Conservation (phyloP, 2,329 filamentous ascomycete species). For the Xylariaceae sp. region DNA sequence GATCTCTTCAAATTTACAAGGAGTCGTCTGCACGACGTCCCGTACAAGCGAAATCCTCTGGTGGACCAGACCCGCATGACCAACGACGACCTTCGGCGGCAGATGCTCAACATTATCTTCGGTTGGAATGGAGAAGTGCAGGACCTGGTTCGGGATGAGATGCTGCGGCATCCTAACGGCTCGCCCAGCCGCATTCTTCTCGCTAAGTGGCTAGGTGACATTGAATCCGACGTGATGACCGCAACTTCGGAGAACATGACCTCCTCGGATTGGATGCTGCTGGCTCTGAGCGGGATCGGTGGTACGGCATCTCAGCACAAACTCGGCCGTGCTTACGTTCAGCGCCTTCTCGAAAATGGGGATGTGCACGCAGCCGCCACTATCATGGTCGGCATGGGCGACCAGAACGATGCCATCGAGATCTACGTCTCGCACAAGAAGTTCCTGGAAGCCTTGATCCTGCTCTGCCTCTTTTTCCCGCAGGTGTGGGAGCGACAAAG, state of each 20-base stretch:
- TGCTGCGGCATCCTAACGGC: conserved; percentile 63
- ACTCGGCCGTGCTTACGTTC: conserved; percentile 82
- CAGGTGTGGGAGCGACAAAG: conserved; percentile 86
- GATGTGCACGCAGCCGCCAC: conserved; percentile 90
- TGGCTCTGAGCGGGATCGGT: conserved; percentile 84
- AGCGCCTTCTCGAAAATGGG: conserved; percentile 79
- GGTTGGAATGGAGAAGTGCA: conserved; percentile 86
- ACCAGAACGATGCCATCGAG: conserved; percentile 90
- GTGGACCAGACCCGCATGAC: conserved; percentile 54
- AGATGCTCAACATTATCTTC: conserved; percentile 92
- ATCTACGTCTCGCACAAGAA: conserved; percentile 87
- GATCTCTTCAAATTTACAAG: conserved; percentile 86
- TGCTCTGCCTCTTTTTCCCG: conserved; percentile 77
- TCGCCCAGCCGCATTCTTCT: conserved; percentile 76
- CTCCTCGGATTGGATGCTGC: conserved; percentile 92
- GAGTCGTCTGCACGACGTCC: conserved; percentile 71
- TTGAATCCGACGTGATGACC: conserved; percentile 72
- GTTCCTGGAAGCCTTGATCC: conserved; percentile 86
- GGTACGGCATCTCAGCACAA: conserved; percentile 75
- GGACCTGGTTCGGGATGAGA: conserved; percentile 75
- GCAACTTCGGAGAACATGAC: conserved; percentile 81
- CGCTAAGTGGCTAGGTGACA: conserved; percentile 86
- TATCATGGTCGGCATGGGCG: conserved; percentile 85
- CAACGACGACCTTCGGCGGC: conserved; percentile 71
- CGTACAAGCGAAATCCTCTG: conserved; percentile 63